phyloP scores from a whole-genome alignment of 148 eudicot species.

The Diospyros kaki region DNA sequence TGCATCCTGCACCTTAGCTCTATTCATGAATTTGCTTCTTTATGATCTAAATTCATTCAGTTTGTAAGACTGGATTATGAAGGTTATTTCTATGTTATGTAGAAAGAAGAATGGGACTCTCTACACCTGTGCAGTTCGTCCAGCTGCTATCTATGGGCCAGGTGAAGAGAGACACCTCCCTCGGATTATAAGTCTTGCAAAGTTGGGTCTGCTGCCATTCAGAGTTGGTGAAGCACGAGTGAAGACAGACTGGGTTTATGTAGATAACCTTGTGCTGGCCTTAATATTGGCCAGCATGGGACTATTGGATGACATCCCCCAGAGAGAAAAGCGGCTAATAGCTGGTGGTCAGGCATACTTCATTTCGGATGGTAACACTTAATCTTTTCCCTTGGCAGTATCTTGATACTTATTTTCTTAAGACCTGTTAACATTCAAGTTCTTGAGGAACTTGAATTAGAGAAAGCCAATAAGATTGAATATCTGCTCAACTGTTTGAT shows the following conservation, averaged over 20 bases:
- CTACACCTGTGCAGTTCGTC: slow-evolving; percentile 85
- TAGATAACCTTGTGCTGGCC: slow-evolving; percentile 81
- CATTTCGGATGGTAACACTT: slow-evolving; percentile 75
- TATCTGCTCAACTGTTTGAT: not conserved
- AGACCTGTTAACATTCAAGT: not conserved
- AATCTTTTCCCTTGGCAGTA: not conserved
- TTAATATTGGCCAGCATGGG: slow-evolving; percentile 93
- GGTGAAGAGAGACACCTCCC: slow-evolving; percentile 95
- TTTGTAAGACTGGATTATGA: not conserved
- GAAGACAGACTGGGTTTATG: slow-evolving; percentile 80
- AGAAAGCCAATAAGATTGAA: not conserved
- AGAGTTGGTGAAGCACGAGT: slow-evolving; percentile 59
- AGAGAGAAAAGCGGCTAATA: slow-evolving; percentile 53
- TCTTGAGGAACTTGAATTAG: not conserved
- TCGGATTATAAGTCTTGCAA: slow-evolving; percentile 54
- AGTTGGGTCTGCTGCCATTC: slow-evolving; percentile 69
- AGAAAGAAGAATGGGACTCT: slow-evolving; percentile 70
- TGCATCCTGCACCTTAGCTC: not conserved
- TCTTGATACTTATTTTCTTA: not conserved
- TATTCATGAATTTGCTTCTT: not conserved
- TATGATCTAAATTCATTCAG: slow-evolving; percentile 3
- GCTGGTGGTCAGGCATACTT: slow-evolving; percentile 97
- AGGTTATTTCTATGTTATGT: slow-evolving; percentile 19
- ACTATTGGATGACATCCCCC: slow-evolving; percentile 87
- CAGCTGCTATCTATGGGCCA: slow-evolving; percentile 95